Evolutionary conservation across 176 grass and related monocot genomes (phyloP).

Genomic region (Oryza longistaminata): DNA sequence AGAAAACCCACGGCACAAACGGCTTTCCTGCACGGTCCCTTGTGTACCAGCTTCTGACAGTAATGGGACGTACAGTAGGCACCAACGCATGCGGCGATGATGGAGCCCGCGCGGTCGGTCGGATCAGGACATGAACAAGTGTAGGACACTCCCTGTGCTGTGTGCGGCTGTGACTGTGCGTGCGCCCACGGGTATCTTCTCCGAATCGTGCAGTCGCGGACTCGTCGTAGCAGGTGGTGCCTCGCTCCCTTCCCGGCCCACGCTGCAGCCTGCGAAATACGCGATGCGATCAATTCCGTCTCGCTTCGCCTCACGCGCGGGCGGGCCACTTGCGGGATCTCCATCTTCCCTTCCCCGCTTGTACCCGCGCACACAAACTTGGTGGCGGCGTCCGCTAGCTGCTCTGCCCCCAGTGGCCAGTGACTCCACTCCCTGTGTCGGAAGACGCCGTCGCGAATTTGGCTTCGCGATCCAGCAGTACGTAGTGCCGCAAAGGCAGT

Average conservation of each 20-base stretch:
- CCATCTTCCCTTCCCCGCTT: too few relatives aligned
- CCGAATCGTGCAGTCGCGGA: background rate
- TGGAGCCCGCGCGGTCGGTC: background rate
- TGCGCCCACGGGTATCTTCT: background rate
- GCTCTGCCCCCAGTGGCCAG: too few relatives aligned
- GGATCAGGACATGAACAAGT: background rate
- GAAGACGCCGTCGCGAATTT: background rate
- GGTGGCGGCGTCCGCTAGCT: too few relatives aligned
- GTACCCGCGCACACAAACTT: too few relatives aligned
- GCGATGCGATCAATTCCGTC: too few relatives aligned
- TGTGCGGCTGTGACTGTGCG: background rate
- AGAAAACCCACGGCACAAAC: background rate
- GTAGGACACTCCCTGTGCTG: background rate
- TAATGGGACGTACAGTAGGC: background rate
- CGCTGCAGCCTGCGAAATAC: too few relatives aligned
- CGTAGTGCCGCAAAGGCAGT: background rate
- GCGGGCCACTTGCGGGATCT: too few relatives aligned
- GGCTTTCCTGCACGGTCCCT: background rate
- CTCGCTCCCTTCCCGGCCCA: too few relatives aligned
- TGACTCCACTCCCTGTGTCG: background rate
- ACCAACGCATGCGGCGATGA: background rate
- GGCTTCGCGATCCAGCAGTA: background rate
- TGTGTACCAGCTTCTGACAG: background rate
- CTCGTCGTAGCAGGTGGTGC: too few relatives aligned
- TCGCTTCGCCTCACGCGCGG: too few relatives aligned